phyloP scores from a whole-genome alignment of 2,329 filamentous ascomycete species.

The Pestalotiopsis sp. region DNA sequence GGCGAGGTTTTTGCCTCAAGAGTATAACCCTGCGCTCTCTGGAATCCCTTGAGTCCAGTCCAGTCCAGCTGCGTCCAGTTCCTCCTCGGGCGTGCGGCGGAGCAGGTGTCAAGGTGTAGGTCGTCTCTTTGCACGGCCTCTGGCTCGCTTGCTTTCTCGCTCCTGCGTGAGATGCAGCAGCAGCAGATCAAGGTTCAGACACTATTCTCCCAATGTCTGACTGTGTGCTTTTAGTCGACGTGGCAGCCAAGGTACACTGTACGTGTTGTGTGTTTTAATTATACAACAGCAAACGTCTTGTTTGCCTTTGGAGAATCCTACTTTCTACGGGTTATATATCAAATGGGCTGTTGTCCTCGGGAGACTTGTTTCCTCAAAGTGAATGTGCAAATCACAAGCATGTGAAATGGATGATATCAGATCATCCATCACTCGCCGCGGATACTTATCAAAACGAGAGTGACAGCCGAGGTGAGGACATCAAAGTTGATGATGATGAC shows the following conservation, averaged over 20 bases:
- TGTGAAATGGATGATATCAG: not conserved
- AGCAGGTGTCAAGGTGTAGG: not conserved
- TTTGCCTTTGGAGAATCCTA: too few species aligned
- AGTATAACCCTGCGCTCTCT: constrained; percentile 5
- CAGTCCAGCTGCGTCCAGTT: not conserved
- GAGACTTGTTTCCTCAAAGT: not conserved
- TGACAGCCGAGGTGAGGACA: constrained; percentile 1
- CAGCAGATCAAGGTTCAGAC: too few species aligned
- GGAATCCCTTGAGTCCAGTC: not conserved
- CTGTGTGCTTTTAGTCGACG: too few species aligned
- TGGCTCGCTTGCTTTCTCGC: not conserved
- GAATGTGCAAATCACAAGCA: constrained; percentile 2
- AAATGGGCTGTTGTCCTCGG: not conserved
- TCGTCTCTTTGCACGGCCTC: not conserved
- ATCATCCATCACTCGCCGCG: not conserved
- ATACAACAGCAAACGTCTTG: too few species aligned
- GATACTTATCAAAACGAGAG: not conserved
- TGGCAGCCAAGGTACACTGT: too few species aligned
- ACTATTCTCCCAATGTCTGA: too few species aligned
- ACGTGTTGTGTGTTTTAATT: too few species aligned
- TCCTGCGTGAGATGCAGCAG: not conserved
- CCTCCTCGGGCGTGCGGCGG: not conserved
- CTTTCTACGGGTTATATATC: not conserved
- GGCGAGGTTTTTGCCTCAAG: constrained; percentile 6
- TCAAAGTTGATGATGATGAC: not conserved